Evolutionary conservation across 169 alveolate species (phyloP), one percentile per base, ranked within the genome.

Genomic region (Cryptosporidium tyzzeri): DNA sequence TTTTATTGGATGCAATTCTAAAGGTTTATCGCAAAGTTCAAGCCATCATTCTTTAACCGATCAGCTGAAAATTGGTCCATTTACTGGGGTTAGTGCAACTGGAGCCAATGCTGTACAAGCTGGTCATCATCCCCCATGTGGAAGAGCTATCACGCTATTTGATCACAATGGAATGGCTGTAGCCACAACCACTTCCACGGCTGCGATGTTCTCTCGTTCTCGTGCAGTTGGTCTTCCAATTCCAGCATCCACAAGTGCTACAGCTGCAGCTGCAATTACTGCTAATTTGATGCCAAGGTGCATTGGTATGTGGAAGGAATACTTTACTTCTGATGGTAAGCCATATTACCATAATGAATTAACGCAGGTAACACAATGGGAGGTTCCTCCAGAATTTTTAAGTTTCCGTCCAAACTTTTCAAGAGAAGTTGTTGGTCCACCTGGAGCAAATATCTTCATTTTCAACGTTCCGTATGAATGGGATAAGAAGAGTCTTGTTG

Each of bases 401-500:
- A 89, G 70, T 29, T 71, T 86, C 39, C 86, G 86, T 70, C 91
- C 94, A 85, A 44, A 91, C 50, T 80, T 74, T 73, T 86, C 91
- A 7, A 73, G 92, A 21, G 92, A 95, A 23, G 85, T 85, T 21
- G 93, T 91, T 39, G 98, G 98, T 8, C 98, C 98, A 16, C 96
- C 96, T 1, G 98, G 98, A n/a, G 96, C 98, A 35, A 96, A 96
- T 68, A 91, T 97, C n/a, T 97, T 96, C 91, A 94, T 97, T 59
- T 97, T 97, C 93, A 98, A 96, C 93, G 93, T 97, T 29, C 99
- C 99, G 23, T 93, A 93, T 69, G 97, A 96, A 55, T 97, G 99
- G 99, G 95, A 92, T n/a, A 94, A 96, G 61, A 70, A 86, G 7
- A 97, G 96, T 61, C 94, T 97, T 29, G 86, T 95, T 41, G 80